Percentiles rank a stretch among this genome's conserved stretches.
Evolutionary conservation across 1,284 basidiomycete genomes (phyloP).

Genomic region (Lignosus rhinocerotis): DNA sequence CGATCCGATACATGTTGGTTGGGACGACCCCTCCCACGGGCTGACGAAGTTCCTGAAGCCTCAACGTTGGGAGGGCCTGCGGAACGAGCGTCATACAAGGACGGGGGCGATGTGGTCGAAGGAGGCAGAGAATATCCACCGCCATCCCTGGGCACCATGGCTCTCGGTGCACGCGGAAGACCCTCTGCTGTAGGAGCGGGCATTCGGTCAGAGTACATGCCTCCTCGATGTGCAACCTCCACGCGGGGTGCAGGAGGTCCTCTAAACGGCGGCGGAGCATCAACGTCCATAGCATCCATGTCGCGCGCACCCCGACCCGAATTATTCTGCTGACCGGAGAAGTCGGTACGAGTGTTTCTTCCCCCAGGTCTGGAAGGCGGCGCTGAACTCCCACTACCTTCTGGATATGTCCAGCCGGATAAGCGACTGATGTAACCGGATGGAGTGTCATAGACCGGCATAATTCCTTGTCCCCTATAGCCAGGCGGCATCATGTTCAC

Average conservation of each 20-base stretch:
- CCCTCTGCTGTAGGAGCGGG: conserved; percentile 24
- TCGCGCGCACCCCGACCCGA: conserved; percentile 1
- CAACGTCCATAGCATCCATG: conserved; percentile 32
- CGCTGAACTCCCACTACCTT: not conserved
- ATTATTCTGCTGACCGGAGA: not conserved
- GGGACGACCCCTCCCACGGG: conserved; percentile 1
- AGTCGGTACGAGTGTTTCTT: conserved; percentile 20
- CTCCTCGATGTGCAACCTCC: conserved; percentile 13
- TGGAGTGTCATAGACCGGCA: conserved; percentile 17
- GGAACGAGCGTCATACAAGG: conserved; percentile 6
- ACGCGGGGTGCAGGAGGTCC: not conserved
- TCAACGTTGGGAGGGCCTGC: not conserved
- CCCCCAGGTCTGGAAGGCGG: conserved; percentile 3
- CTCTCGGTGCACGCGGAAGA: conserved; percentile 38
- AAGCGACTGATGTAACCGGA: conserved; percentile 15
- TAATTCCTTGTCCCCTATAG: conserved; percentile 1
- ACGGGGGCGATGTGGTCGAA: not conserved
- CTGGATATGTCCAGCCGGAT: conserved; percentile 2
- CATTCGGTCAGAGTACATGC: conserved; percentile 29
- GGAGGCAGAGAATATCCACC: not conserved
- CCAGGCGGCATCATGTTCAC: conserved; percentile 1
- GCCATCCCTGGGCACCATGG: conserved; percentile 34
- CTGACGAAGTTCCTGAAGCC: not conserved
- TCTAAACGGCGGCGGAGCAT: conserved; percentile 21
- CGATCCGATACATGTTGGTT: not conserved